These are phyloP conservation scores for Saccharomycopsis oosterbeekiorum DNA, from an alignment of 805 yeast genomes.

Conservation along the genomic window DNA sequence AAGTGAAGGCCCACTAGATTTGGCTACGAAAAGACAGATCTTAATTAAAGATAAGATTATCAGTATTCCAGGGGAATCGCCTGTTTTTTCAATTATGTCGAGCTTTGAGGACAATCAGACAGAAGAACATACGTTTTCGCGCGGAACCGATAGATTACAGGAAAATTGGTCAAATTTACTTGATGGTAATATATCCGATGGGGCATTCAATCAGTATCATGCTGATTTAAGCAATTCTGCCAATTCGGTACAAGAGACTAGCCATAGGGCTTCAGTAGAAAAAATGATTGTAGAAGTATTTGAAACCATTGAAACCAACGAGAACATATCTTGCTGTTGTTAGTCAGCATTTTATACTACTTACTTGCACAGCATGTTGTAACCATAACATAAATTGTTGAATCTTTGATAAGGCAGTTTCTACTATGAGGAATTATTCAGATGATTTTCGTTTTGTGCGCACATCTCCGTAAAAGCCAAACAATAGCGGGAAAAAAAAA, in stretches of 20 bases:
- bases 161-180: background rate
- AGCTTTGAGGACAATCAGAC: background rate
- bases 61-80: constrained; percentile 38
- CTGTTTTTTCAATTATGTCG: constrained; percentile 1
- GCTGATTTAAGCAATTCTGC: background rate
- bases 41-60: constrained; percentile 52
- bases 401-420: background rate
- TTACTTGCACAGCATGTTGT: too few species aligned
- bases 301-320: background rate
- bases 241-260: background rate
- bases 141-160: background rate
- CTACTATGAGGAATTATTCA: background rate
- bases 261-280: background rate
- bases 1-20: constrained; percentile 57
- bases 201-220: background rate
- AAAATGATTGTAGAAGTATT: background rate
- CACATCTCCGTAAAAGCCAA: background rate
- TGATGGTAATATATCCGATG: background rate
- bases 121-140: background rate
- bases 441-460: background rate
- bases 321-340: background rate
- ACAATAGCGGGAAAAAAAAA: background rate
- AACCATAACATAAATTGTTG: too few species aligned
- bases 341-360: background rate
- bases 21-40: constrained; percentile 48